Base-by-base conservation (phyloP, 2,329 filamentous ascomycete species). In the Didymella pinodella region DNA sequence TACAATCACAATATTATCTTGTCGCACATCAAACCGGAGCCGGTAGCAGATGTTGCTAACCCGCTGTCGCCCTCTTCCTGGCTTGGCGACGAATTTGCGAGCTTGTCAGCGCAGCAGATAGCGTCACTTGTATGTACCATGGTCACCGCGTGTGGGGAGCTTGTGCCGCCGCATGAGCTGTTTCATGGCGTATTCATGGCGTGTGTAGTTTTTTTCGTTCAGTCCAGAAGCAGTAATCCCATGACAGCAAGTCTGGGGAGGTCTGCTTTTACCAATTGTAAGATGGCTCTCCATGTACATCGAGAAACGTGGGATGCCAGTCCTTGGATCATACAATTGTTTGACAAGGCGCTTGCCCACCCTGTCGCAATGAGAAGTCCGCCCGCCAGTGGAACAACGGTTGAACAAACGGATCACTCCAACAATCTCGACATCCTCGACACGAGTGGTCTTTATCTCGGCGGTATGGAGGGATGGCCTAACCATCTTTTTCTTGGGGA, bases 291-390 rank as follows among this genome's bases (percentile, higher is more conserved):
- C 20, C 48, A 57, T 44, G 48, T 46, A 2, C 54, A 57, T 38
- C 48, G 54, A 25, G 32, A 57, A 12, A 57, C 48, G 0, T 57
- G 54, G 54, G 54, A 57, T 41, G 54, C 54, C 5, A 57, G 54
- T 12, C 25, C 38, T 8, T 57, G 48, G 54, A 43, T 57, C 26
- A 57, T 36, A 5, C 54, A 57, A 12, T 20, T 57, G 2, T 57
- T 57, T 5, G 54, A 57, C 10, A 52, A 57, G 25, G 54, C 54
- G 1, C 48, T 57, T 31, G 34, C 54, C 16, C 41, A 22, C n/a
- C 48, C 44, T 12, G 36, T 46, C 2, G 32, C 3, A 31, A 48
- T 28, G 7, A 11, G 28, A 6, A 16, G 44, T 20, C 6, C 7
- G 32, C 16, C 25, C 14, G 11, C 10, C 10, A 29, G 11, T 5